A percentile compares a stretch with the other conserved stretches of the same genome.
These are phyloP conservation scores for Arabidopsis thaliana DNA, from an alignment of 345 rosid species.

Conservation along the genomic window TAIR10.1 NC_003076.8:6323501-6324000, in stretches of 20 bases:
- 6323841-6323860: slow-evolving; percentile 23
- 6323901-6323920: slow-evolving; percentile 31
- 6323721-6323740: background rate
- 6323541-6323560: slow-evolving; percentile 16
- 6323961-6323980: slow-evolving; percentile 17
- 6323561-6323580: background rate
- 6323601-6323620: background rate
- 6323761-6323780: background rate
- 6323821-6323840: slow-evolving; percentile 34
- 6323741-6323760: background rate
- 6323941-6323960: slow-evolving; percentile 23
- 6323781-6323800: slow-evolving; percentile 6
- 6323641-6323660: background rate
- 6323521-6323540: slow-evolving; percentile 29
- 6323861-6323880: slow-evolving; percentile 33
- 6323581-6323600: background rate
- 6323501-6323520: background rate
- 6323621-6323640: background rate
- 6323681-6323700: background rate
- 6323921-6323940: slow-evolving; percentile 31
- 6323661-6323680: background rate
- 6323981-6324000: no score
- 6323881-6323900: slow-evolving; percentile 40
- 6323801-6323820: slow-evolving; percentile 6
- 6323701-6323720: background rate